These are phyloP conservation scores for Serendipita sp. DNA, from an alignment of 768 basidiomycete genomes.

Conservation along the genomic window DNA sequence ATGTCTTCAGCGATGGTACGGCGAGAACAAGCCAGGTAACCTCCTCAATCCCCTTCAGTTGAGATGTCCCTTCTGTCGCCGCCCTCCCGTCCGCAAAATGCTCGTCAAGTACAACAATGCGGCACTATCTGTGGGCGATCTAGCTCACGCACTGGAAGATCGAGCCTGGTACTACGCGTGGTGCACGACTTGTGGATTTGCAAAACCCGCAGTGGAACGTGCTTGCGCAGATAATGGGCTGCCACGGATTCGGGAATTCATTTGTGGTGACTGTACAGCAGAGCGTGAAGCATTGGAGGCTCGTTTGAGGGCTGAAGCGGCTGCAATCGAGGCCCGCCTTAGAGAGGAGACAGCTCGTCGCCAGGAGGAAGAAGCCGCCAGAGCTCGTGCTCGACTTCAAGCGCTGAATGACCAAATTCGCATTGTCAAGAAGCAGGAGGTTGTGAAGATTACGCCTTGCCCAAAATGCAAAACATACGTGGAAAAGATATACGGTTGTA, in stretches of 20 bases:
- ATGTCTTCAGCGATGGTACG: constrained; percentile 20
- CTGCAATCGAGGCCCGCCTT: background rate
- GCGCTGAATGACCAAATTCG: background rate
- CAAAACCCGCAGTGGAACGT: constrained; percentile 16
- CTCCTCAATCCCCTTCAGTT: constrained; percentile 20
- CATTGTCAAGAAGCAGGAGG: background rate
- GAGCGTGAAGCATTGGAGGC: background rate
- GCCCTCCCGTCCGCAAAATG: constrained; percentile 16
- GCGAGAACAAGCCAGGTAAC: constrained; percentile 17
- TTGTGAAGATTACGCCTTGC: constrained; percentile 7
- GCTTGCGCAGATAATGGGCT: constrained; percentile 15
- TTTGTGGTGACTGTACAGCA: constrained; percentile 14
- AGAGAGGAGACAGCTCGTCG: background rate
- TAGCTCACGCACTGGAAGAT: constrained; percentile 17
- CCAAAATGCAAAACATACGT: background rate
- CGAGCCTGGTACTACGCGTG: constrained; percentile 20
- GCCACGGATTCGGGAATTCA: constrained; percentile 12
- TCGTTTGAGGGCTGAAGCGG: background rate
- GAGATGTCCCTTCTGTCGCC: constrained; percentile 19
- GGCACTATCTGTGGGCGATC: constrained; percentile 15
- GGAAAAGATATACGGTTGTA: constrained; percentile 14
- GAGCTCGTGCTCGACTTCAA: background rate
- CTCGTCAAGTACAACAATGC: constrained; percentile 16
- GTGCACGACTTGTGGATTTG: constrained; percentile 18
- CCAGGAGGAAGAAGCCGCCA: background rate